These are phyloP conservation scores for Solanum hybrid DNA, from an alignment of 305 asterid species.

Conservation along the genomic window DNA sequence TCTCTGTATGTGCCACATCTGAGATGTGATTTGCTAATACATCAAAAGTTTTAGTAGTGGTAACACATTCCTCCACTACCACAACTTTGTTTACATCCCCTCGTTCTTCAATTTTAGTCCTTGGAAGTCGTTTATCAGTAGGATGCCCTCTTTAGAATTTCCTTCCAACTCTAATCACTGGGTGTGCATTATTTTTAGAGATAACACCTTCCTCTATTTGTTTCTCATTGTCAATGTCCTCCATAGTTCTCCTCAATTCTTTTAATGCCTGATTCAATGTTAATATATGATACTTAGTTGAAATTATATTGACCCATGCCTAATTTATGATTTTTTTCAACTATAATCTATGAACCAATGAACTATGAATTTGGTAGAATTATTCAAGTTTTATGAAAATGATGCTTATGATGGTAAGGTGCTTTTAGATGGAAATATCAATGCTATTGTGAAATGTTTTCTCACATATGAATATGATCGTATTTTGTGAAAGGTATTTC, in stretches of 20 bases:
- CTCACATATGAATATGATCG: too few species aligned
- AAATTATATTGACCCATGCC: too few species aligned
- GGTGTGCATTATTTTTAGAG: neutral
- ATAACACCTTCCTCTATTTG: neutral
- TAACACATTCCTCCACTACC: neutral
- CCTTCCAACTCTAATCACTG: neutral
- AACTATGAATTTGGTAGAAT: too few species aligned
- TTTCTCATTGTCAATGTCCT: neutral
- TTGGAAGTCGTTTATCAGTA: neutral
- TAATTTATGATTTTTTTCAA: too few species aligned
- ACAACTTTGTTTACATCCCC: neutral
- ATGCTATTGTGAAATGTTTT: too few species aligned
- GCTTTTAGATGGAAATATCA: too few species aligned
- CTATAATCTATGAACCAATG: too few species aligned
- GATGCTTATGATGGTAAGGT: too few species aligned
- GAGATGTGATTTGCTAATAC: neutral
- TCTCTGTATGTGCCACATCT: neutral
- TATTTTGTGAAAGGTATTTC: too few species aligned
- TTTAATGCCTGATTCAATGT: too few species aligned
- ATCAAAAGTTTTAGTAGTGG: neutral
- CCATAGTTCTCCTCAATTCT: neutral
- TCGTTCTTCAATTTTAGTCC: neutral
- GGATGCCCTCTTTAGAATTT: neutral
- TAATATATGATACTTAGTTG: too few species aligned
- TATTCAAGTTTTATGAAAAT: too few species aligned